Conservation (phyloP, 805 yeast species). For the Pichia pseudocactophila region DNA sequence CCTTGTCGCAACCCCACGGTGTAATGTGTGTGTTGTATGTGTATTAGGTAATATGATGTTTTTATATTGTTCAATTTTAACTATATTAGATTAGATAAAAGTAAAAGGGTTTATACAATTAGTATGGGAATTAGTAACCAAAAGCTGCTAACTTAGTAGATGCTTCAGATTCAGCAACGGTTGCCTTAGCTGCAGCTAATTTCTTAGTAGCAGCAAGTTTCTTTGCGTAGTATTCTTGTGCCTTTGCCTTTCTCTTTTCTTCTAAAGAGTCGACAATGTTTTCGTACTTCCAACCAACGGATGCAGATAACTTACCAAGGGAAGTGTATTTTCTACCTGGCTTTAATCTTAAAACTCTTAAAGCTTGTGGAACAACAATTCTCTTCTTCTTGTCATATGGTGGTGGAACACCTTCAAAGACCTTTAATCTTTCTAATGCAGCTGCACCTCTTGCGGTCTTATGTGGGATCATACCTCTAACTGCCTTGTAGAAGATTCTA, state of each 20-base stretch:
- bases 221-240: constrained; percentile 98
- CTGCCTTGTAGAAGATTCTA: constrained; percentile 98
- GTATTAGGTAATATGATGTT: too few species aligned
- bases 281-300: constrained; percentile 99
- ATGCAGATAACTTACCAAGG: constrained; percentile 88
- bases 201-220: constrained; percentile 95
- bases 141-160: constrained; percentile 90
- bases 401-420: constrained; percentile 98
- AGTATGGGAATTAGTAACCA: constrained; percentile 72
- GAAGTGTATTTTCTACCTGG: constrained; percentile 99
- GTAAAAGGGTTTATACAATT: background rate
- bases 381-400: constrained; percentile 99
- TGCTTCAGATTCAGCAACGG: constrained; percentile 85
- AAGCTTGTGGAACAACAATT: constrained; percentile 99
- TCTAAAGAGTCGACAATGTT: constrained; percentile 94
- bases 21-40: too few species aligned
- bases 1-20: too few species aligned
- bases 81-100: background rate
- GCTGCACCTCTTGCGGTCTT: constrained; percentile 99
- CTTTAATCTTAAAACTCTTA: constrained; percentile 97
- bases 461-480: constrained; percentile 99
- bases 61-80: background rate
- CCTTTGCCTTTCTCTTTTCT: constrained; percentile 98
- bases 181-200: constrained; percentile 75
- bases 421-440: constrained; percentile 98